Evolutionary conservation across 2,329 filamentous ascomycete species (phyloP).

Genomic region (Neoscytalidium dimidiatum): DNA sequence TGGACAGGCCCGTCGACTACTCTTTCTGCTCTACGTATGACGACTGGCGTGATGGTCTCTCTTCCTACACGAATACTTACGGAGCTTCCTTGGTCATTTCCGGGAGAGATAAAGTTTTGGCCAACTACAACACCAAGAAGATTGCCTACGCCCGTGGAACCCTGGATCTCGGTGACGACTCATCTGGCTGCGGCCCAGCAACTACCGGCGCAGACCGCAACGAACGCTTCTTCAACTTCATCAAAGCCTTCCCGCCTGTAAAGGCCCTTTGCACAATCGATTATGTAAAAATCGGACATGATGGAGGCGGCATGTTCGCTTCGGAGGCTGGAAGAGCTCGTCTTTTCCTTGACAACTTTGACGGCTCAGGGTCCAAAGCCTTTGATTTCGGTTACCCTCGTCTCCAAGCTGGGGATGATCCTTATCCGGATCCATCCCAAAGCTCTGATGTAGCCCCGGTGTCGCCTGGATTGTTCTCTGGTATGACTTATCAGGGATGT

Average conservation of each 20-base stretch:
- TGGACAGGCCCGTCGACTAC: constrained; percentile 31
- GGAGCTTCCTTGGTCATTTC: constrained; percentile 27
- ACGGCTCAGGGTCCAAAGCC: constrained; percentile 33
- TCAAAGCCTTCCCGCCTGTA: constrained; percentile 34
- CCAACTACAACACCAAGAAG: constrained; percentile 35
- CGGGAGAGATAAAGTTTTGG: constrained; percentile 30
- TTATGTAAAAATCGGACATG: constrained; percentile 36
- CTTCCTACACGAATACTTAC: constrained; percentile 31
- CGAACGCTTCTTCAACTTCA: constrained; percentile 44
- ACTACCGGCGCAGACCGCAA: constrained; percentile 37
- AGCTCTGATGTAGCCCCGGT: constrained; percentile 19
- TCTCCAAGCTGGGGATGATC: constrained; percentile 33
- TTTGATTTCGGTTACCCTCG: constrained; percentile 41
- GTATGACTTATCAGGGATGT: constrained; percentile 42
- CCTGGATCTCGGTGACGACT: constrained; percentile 37
- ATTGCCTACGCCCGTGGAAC: constrained; percentile 38
- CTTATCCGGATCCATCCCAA: constrained; percentile 33
- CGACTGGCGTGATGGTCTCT: constrained; percentile 37
- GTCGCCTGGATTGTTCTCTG: constrained; percentile 30
- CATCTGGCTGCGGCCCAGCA: constrained; percentile 32
- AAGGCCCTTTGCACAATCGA: constrained; percentile 36
- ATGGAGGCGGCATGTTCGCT: constrained; percentile 38
- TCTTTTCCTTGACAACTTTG: constrained; percentile 42
- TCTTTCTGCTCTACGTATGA: constrained; percentile 35
- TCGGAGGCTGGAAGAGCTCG: constrained; percentile 36